Base-by-base conservation (phyloP, 1,284 basidiomycete genomes). In the Cryptococcus deneoformans region DNA sequence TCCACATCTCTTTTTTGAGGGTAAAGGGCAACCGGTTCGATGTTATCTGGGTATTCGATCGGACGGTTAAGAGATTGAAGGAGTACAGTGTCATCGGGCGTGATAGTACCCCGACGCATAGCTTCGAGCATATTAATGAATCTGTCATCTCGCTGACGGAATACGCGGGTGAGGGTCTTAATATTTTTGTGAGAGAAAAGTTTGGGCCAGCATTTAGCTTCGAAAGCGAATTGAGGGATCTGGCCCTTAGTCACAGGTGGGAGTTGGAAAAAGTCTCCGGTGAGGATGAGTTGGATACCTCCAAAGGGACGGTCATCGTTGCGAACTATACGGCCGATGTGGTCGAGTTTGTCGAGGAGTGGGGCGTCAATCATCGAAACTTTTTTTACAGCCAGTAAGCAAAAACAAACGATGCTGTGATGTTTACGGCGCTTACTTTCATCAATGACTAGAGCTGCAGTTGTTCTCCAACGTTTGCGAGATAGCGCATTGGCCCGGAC, bases 221-320 rank as follows among this genome's bases (percentile, higher is more conserved):
- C 68, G 49, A 75, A 75, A 0, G 67, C 70, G 46, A 67, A 75
- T 35, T 51, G 38, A 9, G 12, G 9, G 8, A 34, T 14, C 85
- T 89, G 60, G 84, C 80, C 54, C 77, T 80, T 63, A 92, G 86
- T 36, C 6, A 98, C 91, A 0, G 95, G 94, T 0, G 95, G 94
- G 5, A 98, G 81, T 73, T 98, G 94, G 78, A 92, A 96, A 78
- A 98, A 99, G 73, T 99, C 94, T 24, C 94, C 94, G 0, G 92
- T 94, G 11, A 96, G 82, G 59, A 93, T 85, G 49, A 98, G 76
- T 87, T 94, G 87, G 89, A 98, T 89, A 1, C 93, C 93, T 9
- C 95, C 94, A 63, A 98, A 98, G 0, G 92, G 89, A 48, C 78
- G 73, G 0, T 76, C 59, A 6, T 78, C 83, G 63, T 84, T 84